phyloP scores from a whole-genome alignment of 352 stramenopile species.

The Globisporangium mamillatum region DNA sequence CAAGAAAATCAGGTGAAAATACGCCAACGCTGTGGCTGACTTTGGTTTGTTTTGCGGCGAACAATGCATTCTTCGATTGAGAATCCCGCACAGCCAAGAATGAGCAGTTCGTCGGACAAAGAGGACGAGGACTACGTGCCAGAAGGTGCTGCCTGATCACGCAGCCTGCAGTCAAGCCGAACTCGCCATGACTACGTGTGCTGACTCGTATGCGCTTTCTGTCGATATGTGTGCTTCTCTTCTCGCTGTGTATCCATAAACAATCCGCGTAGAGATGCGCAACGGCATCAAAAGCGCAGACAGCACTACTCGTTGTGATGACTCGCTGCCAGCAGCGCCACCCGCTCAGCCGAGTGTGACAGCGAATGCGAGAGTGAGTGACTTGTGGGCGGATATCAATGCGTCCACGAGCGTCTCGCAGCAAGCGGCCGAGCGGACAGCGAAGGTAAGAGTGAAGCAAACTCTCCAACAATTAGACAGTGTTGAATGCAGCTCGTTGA shows the following conservation, averaged over 20 bases:
- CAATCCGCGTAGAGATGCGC: neutral
- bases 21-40: too few relatives aligned
- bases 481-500: neutral
- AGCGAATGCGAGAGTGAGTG: conserved; percentile 32
- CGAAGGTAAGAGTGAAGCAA: conserved; percentile 31
- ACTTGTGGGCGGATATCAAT: conserved; percentile 71
- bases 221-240: neutral
- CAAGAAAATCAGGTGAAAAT: too few relatives aligned
- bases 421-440: conserved; percentile 35
- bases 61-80: neutral
- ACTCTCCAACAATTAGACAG: neutral
- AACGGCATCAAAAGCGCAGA: conserved; percentile 14
- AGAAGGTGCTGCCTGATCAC: conserved; percentile 31
- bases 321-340: neutral
- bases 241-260: neutral
- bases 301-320: conserved; percentile 1
- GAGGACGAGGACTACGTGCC: conserved; percentile 73
- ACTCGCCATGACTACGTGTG: neutral
- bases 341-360: conserved; percentile 23
- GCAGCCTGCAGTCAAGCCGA: too few relatives aligned
- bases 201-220: neutral
- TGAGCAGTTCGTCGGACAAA: conserved; percentile 63
- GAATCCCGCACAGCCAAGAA: conserved; percentile 13
- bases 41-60: neutral
- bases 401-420: conserved; percentile 52